Percentiles rank a stretch among this genome's conserved stretches.
Conservation (phyloP, 2,329 filamentous ascomycete genomes). For the Pseudopithomyces chartarum region DNA sequence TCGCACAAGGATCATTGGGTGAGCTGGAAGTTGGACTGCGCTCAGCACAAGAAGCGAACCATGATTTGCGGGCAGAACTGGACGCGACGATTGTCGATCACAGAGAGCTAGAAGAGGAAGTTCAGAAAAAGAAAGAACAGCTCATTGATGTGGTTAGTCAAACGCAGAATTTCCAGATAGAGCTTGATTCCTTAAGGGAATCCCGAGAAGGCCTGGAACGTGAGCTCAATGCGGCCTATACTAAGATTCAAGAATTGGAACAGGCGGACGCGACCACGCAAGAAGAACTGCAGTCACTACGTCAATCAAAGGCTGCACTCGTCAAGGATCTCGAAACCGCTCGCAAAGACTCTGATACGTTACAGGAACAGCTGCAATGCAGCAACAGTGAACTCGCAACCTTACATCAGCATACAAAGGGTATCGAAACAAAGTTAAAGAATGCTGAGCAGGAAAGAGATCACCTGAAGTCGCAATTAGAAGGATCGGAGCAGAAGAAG, state of each 20-base stretch:
- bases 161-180: constrained; percentile 22
- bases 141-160: constrained; percentile 17
- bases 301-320: constrained; percentile 23
- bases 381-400: constrained; percentile 28
- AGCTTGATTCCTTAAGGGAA: constrained; percentile 24
- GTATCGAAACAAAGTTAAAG: constrained; percentile 26
- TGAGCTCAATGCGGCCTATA: constrained; percentile 27
- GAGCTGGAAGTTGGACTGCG: constrained; percentile 21
- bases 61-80: constrained; percentile 28
- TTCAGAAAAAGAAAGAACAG: constrained; percentile 16
- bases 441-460: constrained; percentile 23
- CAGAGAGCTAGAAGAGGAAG: constrained; percentile 25
- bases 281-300: constrained; percentile 24
- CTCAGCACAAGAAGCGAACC: constrained; percentile 19
- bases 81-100: constrained; percentile 21
- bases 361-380: constrained; percentile 26
- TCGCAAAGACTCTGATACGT: constrained; percentile 20
- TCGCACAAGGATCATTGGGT: constrained; percentile 19
- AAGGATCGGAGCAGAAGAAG: constrained; percentile 24
- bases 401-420: constrained; percentile 24
- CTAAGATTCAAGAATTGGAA: constrained; percentile 25
- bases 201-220: constrained; percentile 21
- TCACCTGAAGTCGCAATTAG: constrained; percentile 25
- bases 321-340: constrained; percentile 25
- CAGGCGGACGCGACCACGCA: constrained; percentile 19